phyloP scores from a whole-genome alignment of 2,329 filamentous ascomycete genomes.

The Pestalotiopsis fici region DNA sequence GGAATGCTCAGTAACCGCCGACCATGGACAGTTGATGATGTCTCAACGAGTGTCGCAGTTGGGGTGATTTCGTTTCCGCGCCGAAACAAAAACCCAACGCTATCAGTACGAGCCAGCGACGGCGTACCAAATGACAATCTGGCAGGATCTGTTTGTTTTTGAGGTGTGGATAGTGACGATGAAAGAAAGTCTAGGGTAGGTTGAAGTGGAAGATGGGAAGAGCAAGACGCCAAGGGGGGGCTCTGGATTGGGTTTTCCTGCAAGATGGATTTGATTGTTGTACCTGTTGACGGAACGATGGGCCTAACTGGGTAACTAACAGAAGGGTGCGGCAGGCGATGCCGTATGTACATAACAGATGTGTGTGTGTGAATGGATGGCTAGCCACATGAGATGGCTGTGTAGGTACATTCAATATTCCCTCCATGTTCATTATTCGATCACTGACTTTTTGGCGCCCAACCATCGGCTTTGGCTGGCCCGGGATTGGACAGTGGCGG shows the following conservation, averaged over 20 bases:
- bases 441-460: neutral
- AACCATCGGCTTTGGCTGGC: neutral
- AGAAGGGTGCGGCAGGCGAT: neutral
- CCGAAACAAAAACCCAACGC: neutral
- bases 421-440: neutral
- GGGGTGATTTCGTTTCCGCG: neutral
- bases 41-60: neutral
- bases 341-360: neutral
- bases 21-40: neutral
- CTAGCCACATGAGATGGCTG: neutral
- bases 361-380: neutral
- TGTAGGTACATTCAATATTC: neutral
- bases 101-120: neutral
- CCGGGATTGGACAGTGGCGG: neutral
- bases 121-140: neutral
- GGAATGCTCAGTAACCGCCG: neutral
- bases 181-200: neutral
- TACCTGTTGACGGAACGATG: neutral
- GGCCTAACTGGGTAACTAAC: neutral
- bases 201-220: neutral
- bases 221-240: neutral
- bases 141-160: neutral
- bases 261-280: neutral
- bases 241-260: neutral
- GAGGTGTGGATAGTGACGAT: neutral